Base-by-base conservation (phyloP, 2,329 filamentous ascomycete species). In the Fusarium nelsonii region DNA sequence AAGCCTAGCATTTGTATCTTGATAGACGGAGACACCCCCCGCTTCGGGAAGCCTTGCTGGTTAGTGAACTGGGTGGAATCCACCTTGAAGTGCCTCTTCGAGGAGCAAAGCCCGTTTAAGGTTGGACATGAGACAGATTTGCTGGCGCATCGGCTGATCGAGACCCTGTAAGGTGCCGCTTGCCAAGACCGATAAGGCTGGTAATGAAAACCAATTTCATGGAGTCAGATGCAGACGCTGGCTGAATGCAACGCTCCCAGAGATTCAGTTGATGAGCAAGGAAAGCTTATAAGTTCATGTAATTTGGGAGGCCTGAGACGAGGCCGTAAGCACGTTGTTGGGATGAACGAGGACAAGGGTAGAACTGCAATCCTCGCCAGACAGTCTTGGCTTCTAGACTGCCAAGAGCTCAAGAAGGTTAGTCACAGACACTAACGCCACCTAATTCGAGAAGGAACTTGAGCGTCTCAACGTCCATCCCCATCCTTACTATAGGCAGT, bases 121-220 rank as follows among this genome's bases (percentile, higher is more conserved):
- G 4, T 4, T 32, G 12, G 23, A 3, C 9, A 10, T 18, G 16
- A 33, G 37, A 32, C 32, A 15, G 11, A 6, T 18, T 53, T 44
- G 12, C 37, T 18, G 15, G 5, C 14, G 6, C 26, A 53, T 40
- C 10, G 39, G 34, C n/a, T 30, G 28, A 61, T 54, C 11, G 7
- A 41, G 18, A 32, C 23, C 23, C 45, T 10, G 4, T 3, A 7
- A 5, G 6, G n/a, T 32, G 6, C 7, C 8, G 0, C 16, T 45
- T n/a, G n/a, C 30, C 23, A 43, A 32, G 37, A 9, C 15, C 18
- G 11, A 30, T 53, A 53, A 45, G 56, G 58, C 58, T 62, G n/a
- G 20, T 6, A 18, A 12, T 1, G 8, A 34, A 8, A 18, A 20
- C 40, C n/a, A 40, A 4, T 28, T 3, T 33, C 37, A 16, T 14